Base-by-base conservation (phyloP, 768 basidiomycete genomes). In the Boletales sp. region DNA sequence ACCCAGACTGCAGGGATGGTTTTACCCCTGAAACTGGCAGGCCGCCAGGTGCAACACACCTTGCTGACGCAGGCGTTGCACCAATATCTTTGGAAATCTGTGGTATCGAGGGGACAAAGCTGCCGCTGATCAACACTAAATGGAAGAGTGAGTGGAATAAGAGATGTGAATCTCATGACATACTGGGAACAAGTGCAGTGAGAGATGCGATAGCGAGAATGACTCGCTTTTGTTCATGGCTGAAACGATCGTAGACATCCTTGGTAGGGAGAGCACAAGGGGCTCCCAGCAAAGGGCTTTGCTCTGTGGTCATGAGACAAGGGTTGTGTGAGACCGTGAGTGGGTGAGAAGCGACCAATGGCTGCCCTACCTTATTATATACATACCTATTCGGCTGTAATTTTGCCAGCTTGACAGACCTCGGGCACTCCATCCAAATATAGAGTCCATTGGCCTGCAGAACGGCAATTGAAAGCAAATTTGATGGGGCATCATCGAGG, bases 31-130 rank as follows among this genome's bases (percentile, higher is more conserved):
- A 21, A n/a, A 43, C 8, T 5, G 31, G 18, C 13, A 12, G 6
- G 5, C 8, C 12, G 2, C 19, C 14, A n/a, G 24, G 17, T 15
- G 39, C 9, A 32, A 48, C 55, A 35, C 47, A 81, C 82, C 82
- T 86, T 44, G 90, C 75, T 15, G 84, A 64, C 14, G 77, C 56
- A 0, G 75, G 76, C 0, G 86, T 78, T 0, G 84, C 73, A 21
- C 77, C 42, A 10, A 92, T 65, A 51, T 92, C 87, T 24, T 64
- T 66, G 8, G 88, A 81, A 40, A 93, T 82, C 43, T 85, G 77
- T 0, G 87, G 86, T 48, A 91, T 85, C 0, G 82, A 81, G 0
- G 88, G 88, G 3, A 88, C 74, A 62, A 91, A 89, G 1, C 80
- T 80, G 0, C 80, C 83, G 8, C 79, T 70, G 0, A 86, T 80